Evolutionary conservation across 1,284 basidiomycete species (phyloP), one percentile per base, ranked within the genome.

Genomic region (Ustilago vetiveriae): DNA sequence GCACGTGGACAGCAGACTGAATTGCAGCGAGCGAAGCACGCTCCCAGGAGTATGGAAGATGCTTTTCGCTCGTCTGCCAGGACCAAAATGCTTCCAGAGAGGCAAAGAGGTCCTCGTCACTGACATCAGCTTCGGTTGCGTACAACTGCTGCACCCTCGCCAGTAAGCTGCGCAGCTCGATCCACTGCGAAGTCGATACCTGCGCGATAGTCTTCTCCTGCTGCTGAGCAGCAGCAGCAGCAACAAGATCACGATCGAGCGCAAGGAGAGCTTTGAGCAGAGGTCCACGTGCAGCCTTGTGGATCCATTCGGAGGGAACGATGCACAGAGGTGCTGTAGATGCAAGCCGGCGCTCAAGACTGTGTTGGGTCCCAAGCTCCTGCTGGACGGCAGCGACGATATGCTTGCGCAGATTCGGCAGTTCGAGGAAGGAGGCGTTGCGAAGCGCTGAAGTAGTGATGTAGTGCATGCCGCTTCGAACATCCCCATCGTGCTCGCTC

Each of bases 361-460:
- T 27, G n/a, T n/a, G n/a, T 8, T 27, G 22, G 27, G 33, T 27
- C 16, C 40, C 44, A 2, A 54, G 32, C 33, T 49, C n/a, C 14
- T 52, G 21, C 23, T 45, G 42, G 4, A 64, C 32, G 3, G 26
- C 9, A 11, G 38, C 42, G 3, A 73, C 14, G 4, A 73, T 49
- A 16, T 68, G 53, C 14, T 26, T 40, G 27, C 72, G 67, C 70
- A 65, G 73, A 3, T 55, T 55, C 16, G 60, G 38, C 35, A 68
- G 56, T 41, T 77, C 75, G 39, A 75, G 63, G 51, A 77, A 73
- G 0, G 64, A 58, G 0, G 72, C 73, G 21, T 72, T 65, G 36
- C 52, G 35, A 7, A 63, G 33, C 32, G 59, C 59, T 6, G 51
- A 37, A 0, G 59, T 40, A 5, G 58, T 47, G 35, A 63, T 55